Evolutionary conservation across 257 asterid species (phyloP), one percentile per base, ranked within the genome.

Genomic region (Lantana camara): DNA sequence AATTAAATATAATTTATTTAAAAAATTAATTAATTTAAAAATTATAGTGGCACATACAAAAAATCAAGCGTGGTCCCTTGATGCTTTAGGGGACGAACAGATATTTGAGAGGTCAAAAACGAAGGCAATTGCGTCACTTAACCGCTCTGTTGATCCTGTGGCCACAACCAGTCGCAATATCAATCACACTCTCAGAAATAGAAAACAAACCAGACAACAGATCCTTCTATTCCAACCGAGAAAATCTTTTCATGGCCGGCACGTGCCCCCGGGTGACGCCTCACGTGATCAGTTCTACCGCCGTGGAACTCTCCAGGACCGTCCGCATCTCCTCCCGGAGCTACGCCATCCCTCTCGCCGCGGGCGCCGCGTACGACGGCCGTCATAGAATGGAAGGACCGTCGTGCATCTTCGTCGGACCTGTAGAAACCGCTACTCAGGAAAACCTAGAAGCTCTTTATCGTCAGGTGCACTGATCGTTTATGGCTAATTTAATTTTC

Each of bases 391-490:
- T 74, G 20, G 88, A 87, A 68, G 97, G 90, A 12, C 97, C 96
- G 46, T 90, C 99, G 10, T 93, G 99, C 73, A 70, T 93, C 57
- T 93, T 84, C 75, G 90, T 93, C 58, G 99, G 99, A 17, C 96
- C 97, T 15, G 75, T 93, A 6, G 97, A 93, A 71, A 78, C 87
- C 21, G 99, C 97, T 71, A 88, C 86, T 40, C 89, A 90, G 67
- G 99, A 88, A 71, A 93, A 88, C 7, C 83, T 93, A n/a, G 99
- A 93, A 80, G 96, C 99, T 37, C 94, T 93, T 15, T 93, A 93
- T 61, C 75, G 86, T 48, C 99, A 93, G 70, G 99, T 90, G 57
- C 49, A 78, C 23, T 1, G 15, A 30, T 12, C 7, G 8, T 35
- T 35, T 35, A 1, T 35, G n/a, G 56, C 41, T n/a, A 17, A 49